Conservation (phyloP, 2,329 filamentous ascomycete species). For the Sphaerulina vaccinii region DNA sequence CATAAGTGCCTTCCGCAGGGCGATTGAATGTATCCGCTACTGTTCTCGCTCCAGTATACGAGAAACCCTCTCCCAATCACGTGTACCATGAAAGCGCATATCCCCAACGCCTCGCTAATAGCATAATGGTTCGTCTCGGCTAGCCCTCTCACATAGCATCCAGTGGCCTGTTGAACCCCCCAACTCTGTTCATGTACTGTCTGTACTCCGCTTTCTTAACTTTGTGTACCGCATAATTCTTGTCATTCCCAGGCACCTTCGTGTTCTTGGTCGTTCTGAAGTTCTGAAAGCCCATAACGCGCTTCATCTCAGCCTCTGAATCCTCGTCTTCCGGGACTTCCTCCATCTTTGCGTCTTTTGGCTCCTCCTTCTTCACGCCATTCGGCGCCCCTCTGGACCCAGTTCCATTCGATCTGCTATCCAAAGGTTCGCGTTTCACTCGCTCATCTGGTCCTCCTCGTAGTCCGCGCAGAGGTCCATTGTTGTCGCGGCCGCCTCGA, state of each 20-base stretch:
- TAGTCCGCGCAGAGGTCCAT: constrained; percentile 13
- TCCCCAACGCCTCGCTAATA: constrained; percentile 22
- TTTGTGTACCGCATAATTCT: constrained; percentile 77
- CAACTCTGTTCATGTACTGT: constrained; percentile 91
- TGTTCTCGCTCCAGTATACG: background rate
- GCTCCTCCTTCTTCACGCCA: constrained; percentile 12
- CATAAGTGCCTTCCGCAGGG: too few species aligned
- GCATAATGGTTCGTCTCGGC: constrained; percentile 5
- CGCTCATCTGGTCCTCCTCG: constrained; percentile 17
- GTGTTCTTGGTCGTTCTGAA: constrained; percentile 87
- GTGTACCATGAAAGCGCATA: too few species aligned
- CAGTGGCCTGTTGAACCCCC: constrained; percentile 73
- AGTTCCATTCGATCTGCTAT: constrained; percentile 6
- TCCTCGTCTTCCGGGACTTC: constrained; percentile 49
- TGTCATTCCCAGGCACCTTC: constrained; percentile 79
- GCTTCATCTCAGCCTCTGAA: constrained; percentile 70
- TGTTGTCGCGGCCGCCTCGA: constrained; percentile 16
- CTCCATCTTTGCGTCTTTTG: constrained; percentile 26
- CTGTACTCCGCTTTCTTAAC: constrained; percentile 93
- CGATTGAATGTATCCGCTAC: too few species aligned
- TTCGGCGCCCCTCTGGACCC: constrained; percentile 4
- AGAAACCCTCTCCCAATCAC: background rate
- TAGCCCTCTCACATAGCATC: constrained; percentile 29
- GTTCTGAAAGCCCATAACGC: constrained; percentile 84
- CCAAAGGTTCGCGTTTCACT: constrained; percentile 14